Evolutionary conservation across 2,329 filamentous ascomycete species (phyloP).

Genomic region (Raffaelea ambrosiae): DNA sequence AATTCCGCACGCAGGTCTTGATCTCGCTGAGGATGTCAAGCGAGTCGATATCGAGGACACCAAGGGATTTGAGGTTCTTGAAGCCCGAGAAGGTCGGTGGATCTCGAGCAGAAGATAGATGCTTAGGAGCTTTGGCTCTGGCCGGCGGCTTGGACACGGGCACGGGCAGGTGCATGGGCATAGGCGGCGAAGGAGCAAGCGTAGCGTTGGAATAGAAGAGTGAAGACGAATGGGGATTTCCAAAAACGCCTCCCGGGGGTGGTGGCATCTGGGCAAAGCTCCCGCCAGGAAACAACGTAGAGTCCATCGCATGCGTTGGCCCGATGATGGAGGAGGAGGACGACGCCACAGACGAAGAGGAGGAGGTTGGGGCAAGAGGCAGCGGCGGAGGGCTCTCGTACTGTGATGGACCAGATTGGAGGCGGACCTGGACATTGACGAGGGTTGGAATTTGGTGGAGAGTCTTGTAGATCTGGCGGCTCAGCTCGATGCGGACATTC

Average conservation of each 20-base stretch:
- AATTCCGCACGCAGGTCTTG: slow-evolving; percentile 45
- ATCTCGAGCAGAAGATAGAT: slow-evolving; percentile 21
- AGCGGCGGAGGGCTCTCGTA: slow-evolving; percentile 42
- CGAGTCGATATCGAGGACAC: slow-evolving; percentile 52
- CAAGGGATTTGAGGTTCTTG: slow-evolving; percentile 41
- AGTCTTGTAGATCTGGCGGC: slow-evolving; percentile 45
- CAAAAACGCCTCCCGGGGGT: not conserved
- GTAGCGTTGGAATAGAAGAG: too few species aligned
- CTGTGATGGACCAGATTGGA: slow-evolving; percentile 49
- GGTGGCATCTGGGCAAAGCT: too few species aligned
- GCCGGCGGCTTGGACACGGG: slow-evolving; percentile 25
- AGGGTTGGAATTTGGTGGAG: slow-evolving; percentile 46
- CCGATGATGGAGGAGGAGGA: slow-evolving; percentile 1
- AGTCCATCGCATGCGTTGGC: slow-evolving; percentile 10
- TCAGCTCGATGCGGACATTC: slow-evolving; percentile 57
- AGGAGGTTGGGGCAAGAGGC: slow-evolving; percentile 21
- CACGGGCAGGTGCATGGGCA: slow-evolving; percentile 20
- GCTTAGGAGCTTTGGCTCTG: slow-evolving; percentile 26
- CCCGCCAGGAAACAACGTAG: not conserved
- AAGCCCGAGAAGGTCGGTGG: slow-evolving; percentile 50
- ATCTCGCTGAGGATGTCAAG: slow-evolving; percentile 49
- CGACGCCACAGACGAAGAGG: not conserved
- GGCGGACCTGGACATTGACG: slow-evolving; percentile 45
- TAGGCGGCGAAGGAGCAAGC: too few species aligned
- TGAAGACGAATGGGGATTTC: slow-evolving; percentile 15